These are phyloP conservation scores for Urostyla sp. DNA, from an alignment of 73 alveolate genomes.

Conservation along the genomic window DNA sequence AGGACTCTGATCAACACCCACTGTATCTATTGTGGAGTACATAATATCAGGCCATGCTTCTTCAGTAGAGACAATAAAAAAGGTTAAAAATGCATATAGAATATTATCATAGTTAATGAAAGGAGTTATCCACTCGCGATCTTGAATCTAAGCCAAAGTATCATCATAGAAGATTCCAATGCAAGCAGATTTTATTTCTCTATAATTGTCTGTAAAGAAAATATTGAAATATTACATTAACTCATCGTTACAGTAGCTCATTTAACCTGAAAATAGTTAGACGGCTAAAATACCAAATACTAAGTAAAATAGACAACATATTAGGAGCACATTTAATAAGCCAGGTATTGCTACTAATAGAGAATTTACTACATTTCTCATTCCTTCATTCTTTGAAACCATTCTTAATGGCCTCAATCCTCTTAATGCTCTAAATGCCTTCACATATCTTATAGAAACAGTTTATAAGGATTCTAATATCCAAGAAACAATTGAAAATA, in stretches of 20 bases:
- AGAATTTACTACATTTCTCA: slow-evolving; percentile 76
- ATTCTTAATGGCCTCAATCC: slow-evolving; percentile 81
- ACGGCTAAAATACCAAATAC: slow-evolving; percentile 84
- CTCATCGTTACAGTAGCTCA: slow-evolving; percentile 53
- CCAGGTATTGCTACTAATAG: slow-evolving; percentile 73
- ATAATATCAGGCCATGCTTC: slow-evolving; percentile 75
- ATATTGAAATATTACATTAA: slow-evolving; percentile 3
- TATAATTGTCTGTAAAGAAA: no score
- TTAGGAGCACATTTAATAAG: slow-evolving; percentile 72
- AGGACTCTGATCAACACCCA: slow-evolving; percentile 52
- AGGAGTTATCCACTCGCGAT: slow-evolving; percentile 55
- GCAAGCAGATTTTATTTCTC: slow-evolving; percentile 50
- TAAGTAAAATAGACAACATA: slow-evolving; percentile 73
- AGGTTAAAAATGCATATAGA: slow-evolving; percentile 63
- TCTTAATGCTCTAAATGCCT: slow-evolving; percentile 81
- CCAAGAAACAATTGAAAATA: slow-evolving; percentile 46
- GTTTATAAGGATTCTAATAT: slow-evolving; percentile 33
- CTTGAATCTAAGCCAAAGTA: background rate
- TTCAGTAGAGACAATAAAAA: slow-evolving; percentile 74
- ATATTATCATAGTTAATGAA: slow-evolving; percentile 76
- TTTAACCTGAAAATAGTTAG: slow-evolving; percentile 74
- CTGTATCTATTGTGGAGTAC: slow-evolving; percentile 48
- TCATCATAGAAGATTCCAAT: slow-evolving; percentile 51
- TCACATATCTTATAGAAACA: slow-evolving; percentile 32
- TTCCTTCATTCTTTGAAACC: slow-evolving; percentile 81